phyloP scores from a whole-genome alignment of 768 basidiomycete genomes.

The Collybiopsis luxurians region DNA sequence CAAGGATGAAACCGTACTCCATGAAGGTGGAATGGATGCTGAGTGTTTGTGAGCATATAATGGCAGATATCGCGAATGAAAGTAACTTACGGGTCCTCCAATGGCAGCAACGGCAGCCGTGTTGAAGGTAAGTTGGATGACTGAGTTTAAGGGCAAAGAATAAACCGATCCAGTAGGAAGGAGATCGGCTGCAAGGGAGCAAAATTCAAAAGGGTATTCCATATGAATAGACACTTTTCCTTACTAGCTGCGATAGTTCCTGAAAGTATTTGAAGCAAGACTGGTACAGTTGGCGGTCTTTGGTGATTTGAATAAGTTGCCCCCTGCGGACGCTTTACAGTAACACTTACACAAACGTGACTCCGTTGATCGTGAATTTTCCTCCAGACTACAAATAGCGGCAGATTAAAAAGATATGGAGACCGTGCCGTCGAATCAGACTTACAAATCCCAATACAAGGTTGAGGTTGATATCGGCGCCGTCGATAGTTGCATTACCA shows the following conservation, averaged over 20 bases:
- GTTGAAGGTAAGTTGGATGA: constrained; percentile 32
- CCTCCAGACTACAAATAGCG: constrained; percentile 4
- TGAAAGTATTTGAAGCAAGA: constrained; percentile 41
- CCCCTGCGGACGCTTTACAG: too few relatives aligned
- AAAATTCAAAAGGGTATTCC: not conserved
- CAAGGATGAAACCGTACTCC: constrained; percentile 14
- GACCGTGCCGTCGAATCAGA: not conserved
- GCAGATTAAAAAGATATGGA: not conserved
- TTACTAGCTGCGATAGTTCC: constrained; percentile 30
- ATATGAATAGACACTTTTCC: constrained; percentile 16
- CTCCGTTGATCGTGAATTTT: constrained; percentile 30
- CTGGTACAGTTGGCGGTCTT: constrained; percentile 33
- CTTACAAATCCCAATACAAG: constrained; percentile 15
- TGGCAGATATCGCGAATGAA: not conserved
- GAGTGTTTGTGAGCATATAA: not conserved
- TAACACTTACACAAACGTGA: constrained; percentile 10
- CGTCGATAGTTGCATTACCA: constrained; percentile 20
- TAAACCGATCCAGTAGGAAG: constrained; percentile 33
- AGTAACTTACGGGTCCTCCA: constrained; percentile 15
- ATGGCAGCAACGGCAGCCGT: constrained; percentile 23
- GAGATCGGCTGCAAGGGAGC: constrained; percentile 15
- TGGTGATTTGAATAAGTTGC: too few relatives aligned
- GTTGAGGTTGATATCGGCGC: constrained; percentile 25
- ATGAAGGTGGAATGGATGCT: constrained; percentile 36
- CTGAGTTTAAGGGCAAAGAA: constrained; percentile 34